Percentiles rank a stretch among this genome's conserved stretches.
Evolutionary conservation across 2,329 filamentous ascomycete genomes (phyloP).

Genomic region (Epichloe amarillans): DNA sequence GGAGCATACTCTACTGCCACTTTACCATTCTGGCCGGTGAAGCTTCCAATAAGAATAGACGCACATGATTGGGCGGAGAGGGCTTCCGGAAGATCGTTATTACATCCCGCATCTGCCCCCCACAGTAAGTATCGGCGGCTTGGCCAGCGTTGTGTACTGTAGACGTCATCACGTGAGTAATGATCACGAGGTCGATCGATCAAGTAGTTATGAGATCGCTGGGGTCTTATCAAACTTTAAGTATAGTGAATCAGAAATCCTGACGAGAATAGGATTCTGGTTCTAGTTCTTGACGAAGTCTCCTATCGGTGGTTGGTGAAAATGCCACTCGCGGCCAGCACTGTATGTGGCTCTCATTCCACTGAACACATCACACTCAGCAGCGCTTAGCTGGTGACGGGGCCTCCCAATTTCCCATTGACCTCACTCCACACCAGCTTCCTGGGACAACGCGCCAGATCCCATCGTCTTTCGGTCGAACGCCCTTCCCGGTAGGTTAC

Average conservation of each 20-base stretch:
- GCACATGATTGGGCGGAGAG: slow-evolving; percentile 14
- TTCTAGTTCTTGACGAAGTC: neutral
- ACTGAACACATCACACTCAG: slow-evolving; percentile 2
- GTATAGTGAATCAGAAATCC: neutral
- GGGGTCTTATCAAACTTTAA: neutral
- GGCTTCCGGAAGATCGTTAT: slow-evolving; percentile 16
- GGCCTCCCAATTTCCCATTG: slow-evolving; percentile 5
- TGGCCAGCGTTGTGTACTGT: slow-evolving; percentile 12
- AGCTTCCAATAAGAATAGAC: neutral
- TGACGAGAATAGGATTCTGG: neutral
- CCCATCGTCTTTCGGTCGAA: neutral
- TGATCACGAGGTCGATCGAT: slow-evolving; percentile 16
- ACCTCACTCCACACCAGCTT: slow-evolving; percentile 6
- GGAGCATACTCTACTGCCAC: neutral
- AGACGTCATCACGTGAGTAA: slow-evolving; percentile 21
- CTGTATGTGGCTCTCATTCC: slow-evolving; percentile 6
- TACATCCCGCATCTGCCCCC: slow-evolving; percentile 9
- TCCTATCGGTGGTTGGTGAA: neutral
- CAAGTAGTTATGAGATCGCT: neutral
- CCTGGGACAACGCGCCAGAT: slow-evolving; percentile 4
- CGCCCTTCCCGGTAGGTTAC: slow-evolving; percentile 4
- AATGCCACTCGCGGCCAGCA: slow-evolving; percentile 3
- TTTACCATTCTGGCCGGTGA: neutral
- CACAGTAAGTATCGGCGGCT: slow-evolving; percentile 13
- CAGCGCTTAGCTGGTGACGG: slow-evolving; percentile 5